Evolutionary conservation across 805 yeast species (phyloP), one percentile per base, ranked within the genome.

Genomic region (Ogataea ramenticola): DNA sequence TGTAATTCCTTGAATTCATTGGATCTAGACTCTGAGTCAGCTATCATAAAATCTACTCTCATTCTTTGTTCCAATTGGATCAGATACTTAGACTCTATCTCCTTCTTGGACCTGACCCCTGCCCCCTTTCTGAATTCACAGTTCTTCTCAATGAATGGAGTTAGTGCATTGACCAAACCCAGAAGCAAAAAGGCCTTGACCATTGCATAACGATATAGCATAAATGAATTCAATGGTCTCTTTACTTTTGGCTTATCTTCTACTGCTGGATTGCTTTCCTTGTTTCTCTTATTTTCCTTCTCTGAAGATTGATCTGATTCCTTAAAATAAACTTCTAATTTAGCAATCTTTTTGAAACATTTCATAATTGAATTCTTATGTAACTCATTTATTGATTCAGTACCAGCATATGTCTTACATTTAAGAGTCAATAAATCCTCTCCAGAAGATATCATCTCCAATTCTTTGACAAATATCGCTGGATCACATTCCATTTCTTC

Each of bases 201-300:
- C 64, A 70, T 67, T 6, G 68, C 51, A 19, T 68, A 58, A 41
- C 76, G 60, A 50, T 72, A 72, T 10, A 72, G 58, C 77, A 72
- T 71, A 49, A 68, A 72, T 24, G 72, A 65, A 54, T 72, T 72
- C 44, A 71, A 58, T 1, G 77, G 77, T 36, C 77, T 62, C 48
- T 71, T 72, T 39, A 72, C 61, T 43, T 67, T 49, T 27, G 44
- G 47, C 9, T 43, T 29, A 10, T 42, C 34, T 16, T 39, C 44
- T 3, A 29, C 16, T 15, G 3, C 29, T 14, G 19, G 5, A 10
- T 24, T 15, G 12, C 48, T 40, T 9, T 39, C 43, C n/a, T 29
- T 29, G 32, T 15, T 29, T 9, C 12, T 11, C n/a, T 10, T 10
- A 7, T 24, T 24, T 24, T 24, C 27, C 10, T 24, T 24, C 10